Base-by-base conservation (phyloP, 345 rosid species). In the Camelina laxa region DNA sequence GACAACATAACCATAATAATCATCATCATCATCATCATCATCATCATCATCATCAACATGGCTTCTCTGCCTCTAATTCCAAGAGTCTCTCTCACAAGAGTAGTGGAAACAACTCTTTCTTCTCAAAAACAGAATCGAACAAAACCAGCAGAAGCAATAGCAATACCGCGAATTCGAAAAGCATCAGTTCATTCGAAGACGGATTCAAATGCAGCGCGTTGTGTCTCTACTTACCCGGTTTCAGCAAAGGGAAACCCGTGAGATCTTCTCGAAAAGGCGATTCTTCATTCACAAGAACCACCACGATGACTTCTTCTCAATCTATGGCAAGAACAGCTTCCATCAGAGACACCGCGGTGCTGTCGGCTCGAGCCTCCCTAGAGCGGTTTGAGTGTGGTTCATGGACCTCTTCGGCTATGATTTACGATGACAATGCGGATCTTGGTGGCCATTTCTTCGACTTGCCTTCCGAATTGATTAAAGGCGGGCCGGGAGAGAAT, bases 361-460 rank as follows among this genome's bases (percentile, higher is more conserved):
- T 89, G 24, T 91, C 97, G 2, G 91, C 93, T 70, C 83, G 91
- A 3, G 90, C 91, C 42, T 93, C 97, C 0, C 19, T 93, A 62
- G 98, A 93, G 79, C 82, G 84, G 70, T 93, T 91, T 19, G 98
- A 93, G 69, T 93, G 98, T 7, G 97, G 93, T 12, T 93, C 96
- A 0, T 93, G 97, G 97, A 96, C 91, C 0, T 91, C 97, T 2
- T 86, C 93, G 0, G 85, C 85, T 16, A 79, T 89, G 39, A 61
- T 79, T 1, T 70, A 82, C 9, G 83, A 79, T 0, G 90, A 80
- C 5, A 87, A 80, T 20, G 87, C 70, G 6, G 87, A 84, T 31
- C 81, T 82, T 38, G 73, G 78, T 60, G 83, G 87, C 41, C 90
- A 81, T 27, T 91, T 82, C 75, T 90, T 84, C 14, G 97, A 93